Base-by-base conservation (phyloP, 345 rosid genomes). In the Psidium friedrichsthalianum region DNA sequence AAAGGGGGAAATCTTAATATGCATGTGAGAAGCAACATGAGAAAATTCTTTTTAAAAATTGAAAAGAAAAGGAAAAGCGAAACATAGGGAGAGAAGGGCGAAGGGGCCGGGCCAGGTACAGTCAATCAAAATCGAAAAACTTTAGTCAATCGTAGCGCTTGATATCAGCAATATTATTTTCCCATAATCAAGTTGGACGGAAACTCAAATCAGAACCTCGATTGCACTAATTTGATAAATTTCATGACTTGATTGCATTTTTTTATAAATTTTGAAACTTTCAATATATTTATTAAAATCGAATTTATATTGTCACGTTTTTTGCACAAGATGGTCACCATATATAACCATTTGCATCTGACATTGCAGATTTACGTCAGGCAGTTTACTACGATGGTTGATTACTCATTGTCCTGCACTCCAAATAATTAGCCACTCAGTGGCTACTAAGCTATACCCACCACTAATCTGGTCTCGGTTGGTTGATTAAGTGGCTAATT, bases 81-180 rank as follows among this genome's bases (percentile, higher is more conserved):
- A 6, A 57, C 29, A 11, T 57, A 14, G 6, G 6, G 3, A 58
- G 18, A 2, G 36, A 18, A 59, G 16, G 18, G 29, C 27, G 20
- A n/a, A 13, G 0, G 8, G 4, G 1, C 4, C 0, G 4, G n/a
- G 69, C 0, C 1, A 6, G 3, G 4, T 1, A 0, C 36, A 6
- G 6, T 59, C 4, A n/a, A n/a, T n/a, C n/a, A 13, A 8, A 59
- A 59, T 13, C 14, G 1, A 51, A 51, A 51, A 11, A 51, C 52
- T 51, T 11, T 49, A 49, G 11, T 52, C 21, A 53, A 53, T 15
- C 3, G 21, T 16, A 53, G 8, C 2, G 3, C 44, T 1, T 1
- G 21, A 27, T 2, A 16, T 7, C 4, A 29, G 22, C 7, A 61
- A 32, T 64, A 44, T 44, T 1, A 44, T 64, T 64, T 27, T 64